Percentiles rank a stretch among this genome's conserved stretches.
phyloP scores from a whole-genome alignment of 441 rosid genomes.

The Breynia disticha region DNA sequence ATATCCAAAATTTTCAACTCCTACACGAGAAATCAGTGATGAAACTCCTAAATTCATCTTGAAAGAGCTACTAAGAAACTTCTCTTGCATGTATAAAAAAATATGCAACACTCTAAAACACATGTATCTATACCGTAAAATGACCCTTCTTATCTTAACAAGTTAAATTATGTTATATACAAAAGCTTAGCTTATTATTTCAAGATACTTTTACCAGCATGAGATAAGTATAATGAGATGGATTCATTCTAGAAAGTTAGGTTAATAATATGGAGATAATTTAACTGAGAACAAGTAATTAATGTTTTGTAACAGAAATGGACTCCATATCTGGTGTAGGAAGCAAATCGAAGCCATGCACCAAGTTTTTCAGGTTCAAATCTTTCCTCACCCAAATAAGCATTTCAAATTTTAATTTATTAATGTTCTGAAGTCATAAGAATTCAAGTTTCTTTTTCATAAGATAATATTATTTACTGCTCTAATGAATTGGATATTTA shows the following conservation, averaged over 20 bases:
- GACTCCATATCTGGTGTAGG: slow-evolving; percentile 54
- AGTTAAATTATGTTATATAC: neutral
- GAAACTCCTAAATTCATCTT: too few species aligned
- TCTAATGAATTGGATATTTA: slow-evolving; percentile 33
- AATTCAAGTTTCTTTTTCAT: slow-evolving; percentile 15
- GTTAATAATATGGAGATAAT: slow-evolving; percentile 23
- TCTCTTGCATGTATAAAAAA: too few species aligned
- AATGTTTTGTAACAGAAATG: slow-evolving; percentile 77
- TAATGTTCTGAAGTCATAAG: slow-evolving; percentile 17
- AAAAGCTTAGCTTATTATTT: neutral
- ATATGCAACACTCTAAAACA: neutral
- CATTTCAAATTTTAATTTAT: slow-evolving; percentile 8
- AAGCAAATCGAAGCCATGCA: slow-evolving; percentile 73
- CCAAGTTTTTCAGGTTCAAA: slow-evolving; percentile 63
- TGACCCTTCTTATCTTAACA: neutral
- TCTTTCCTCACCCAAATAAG: slow-evolving; percentile 32
- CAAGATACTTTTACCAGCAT: neutral
- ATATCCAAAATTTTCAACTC: too few species aligned
- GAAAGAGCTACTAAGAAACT: too few species aligned
- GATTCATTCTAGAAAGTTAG: slow-evolving; percentile 12
- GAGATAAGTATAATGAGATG: slow-evolving; percentile 9
- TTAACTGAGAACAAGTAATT: slow-evolving; percentile 49
- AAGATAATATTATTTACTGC: slow-evolving; percentile 16
- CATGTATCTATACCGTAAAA: neutral
- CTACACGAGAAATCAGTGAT: too few species aligned